Base-by-base conservation (phyloP, 129 eudicot species). In the Smallanthus sonchifolius region DNA sequence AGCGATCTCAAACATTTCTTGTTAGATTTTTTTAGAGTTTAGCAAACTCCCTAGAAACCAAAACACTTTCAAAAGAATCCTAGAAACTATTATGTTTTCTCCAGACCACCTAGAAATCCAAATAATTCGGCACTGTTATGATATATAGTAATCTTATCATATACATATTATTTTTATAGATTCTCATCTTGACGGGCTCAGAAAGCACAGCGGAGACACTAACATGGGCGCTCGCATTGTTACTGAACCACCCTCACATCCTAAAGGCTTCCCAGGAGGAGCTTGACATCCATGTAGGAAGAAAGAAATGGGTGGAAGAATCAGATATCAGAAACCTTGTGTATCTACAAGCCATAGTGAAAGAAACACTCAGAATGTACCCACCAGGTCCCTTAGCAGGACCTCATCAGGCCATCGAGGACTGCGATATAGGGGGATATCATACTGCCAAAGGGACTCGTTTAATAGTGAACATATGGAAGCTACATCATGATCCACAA, bases 371-470 rank as follows among this genome's bases (percentile, higher is more conserved):
- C 9, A 75, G 92, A 19, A 49, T 87, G 67, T 87, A 87, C 84
- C 92, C 92, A n/a, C 88, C 92, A 0, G 89, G 88, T 10, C 87
- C 92, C 1, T 52, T 87, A 13, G 67, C 81, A 19, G 86, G 86
- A 36, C 87, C 88, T 8, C 87, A 72, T 10, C 81, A 84, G 65
- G 86, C 96, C 79, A 67, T 57, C 0, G 73, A 86, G 19, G 87
- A 66, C 54, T 66, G 71, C 19, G 7, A 19, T 8, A 66, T 66
- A 1, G 71, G 71, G 37, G 71, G 71, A 20, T 66, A 66, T 43
- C 52, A 66, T 13, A 24, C 30, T 5, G n/a, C 54, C 37, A 66
- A 66, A 66, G 71, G 71, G 38, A 10, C 71, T 9, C 71, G 71
- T 65, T 42, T 65, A 17, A 65, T 65, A 15, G 49, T 65, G 51